A percentile compares a stretch with the other conserved stretches of the same genome.
phyloP scores from a whole-genome alignment of 129 eudicot genomes.

The Flaveria bidentis region DNA sequence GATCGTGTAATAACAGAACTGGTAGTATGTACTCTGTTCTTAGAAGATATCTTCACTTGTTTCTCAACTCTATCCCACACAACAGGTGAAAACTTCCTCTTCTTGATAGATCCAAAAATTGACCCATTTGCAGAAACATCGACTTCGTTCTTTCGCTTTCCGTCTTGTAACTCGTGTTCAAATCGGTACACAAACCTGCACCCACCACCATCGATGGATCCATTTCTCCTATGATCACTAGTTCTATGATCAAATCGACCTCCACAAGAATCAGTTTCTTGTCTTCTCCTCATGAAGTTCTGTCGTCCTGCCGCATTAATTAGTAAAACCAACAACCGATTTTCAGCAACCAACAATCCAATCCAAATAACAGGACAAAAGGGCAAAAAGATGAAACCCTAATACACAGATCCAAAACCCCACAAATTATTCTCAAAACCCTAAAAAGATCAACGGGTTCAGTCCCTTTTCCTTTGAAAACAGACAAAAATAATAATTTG shows the following conservation, averaged over 20 bases:
- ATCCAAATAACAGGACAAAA: constrained; percentile 31
- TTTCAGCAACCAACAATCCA: constrained; percentile 36
- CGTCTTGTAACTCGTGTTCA: not conserved
- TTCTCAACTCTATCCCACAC: constrained; percentile 70
- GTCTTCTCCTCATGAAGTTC: constrained; percentile 24
- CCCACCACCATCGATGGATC: not conserved
- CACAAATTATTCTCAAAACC: not conserved
- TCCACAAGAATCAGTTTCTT: constrained; percentile 19
- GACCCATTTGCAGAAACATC: not conserved
- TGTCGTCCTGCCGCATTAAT: constrained; percentile 50
- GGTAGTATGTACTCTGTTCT: constrained; percentile 25
- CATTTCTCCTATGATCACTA: constrained; percentile 3
- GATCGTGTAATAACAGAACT: constrained; percentile 14
- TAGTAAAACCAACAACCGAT: constrained; percentile 37
- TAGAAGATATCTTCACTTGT: constrained; percentile 40
- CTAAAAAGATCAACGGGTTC: constrained; percentile 11
- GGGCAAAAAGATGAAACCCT: constrained; percentile 28
- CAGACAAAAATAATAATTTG: not conserved
- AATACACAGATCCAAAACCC: constrained; percentile 12
- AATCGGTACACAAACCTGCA: constrained; percentile 1
- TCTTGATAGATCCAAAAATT: constrained; percentile 27
- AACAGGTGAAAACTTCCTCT: constrained; percentile 74
- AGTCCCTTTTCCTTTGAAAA: not conserved
- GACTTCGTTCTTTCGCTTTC: not conserved
- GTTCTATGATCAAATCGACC: not conserved